phyloP scores from a whole-genome alignment of 2,329 filamentous ascomycete genomes.

The Cladophialophora yegresii region DNA sequence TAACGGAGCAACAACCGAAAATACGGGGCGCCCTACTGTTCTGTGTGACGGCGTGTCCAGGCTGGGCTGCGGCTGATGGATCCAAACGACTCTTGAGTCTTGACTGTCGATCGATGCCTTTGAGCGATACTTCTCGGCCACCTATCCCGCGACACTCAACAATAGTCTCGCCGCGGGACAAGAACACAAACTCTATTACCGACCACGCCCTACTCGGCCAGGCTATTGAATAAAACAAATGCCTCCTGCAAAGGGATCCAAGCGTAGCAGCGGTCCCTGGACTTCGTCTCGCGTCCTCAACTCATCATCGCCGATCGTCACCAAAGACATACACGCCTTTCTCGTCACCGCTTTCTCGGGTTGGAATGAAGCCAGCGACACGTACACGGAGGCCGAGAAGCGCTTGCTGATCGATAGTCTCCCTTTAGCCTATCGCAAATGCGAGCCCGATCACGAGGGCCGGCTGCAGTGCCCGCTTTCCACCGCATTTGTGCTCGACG shows the following conservation, averaged over 20 bases:
- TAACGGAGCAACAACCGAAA: background rate
- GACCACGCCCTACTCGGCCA: background rate
- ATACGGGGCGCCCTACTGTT: background rate
- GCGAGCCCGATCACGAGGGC: slow-evolving; percentile 24
- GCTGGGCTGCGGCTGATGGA: background rate
- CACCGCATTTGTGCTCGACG: slow-evolving; percentile 26
- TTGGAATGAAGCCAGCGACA: slow-evolving; percentile 20
- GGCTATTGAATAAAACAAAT: slow-evolving; percentile 6
- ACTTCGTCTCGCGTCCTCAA: slow-evolving; percentile 29
- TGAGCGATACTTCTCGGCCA: background rate
- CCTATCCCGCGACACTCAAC: background rate
- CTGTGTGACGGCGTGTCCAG: background rate
- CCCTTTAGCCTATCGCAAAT: slow-evolving; percentile 24
- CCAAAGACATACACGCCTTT: slow-evolving; percentile 31
- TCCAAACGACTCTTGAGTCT: background rate
- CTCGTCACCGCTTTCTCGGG: slow-evolving; percentile 28
- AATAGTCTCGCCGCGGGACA: background rate
- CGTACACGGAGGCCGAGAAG: slow-evolving; percentile 33
- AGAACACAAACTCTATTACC: background rate
- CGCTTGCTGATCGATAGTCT: slow-evolving; percentile 30
- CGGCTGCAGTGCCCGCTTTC: slow-evolving; percentile 26
- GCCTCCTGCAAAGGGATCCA: slow-evolving; percentile 17
- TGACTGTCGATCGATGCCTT: background rate
- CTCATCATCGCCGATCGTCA: slow-evolving; percentile 27
- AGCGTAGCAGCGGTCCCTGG: slow-evolving; percentile 27